Conservation (phyloP, 257 asterid genomes). For the Ligustrum vulgare region DNA sequence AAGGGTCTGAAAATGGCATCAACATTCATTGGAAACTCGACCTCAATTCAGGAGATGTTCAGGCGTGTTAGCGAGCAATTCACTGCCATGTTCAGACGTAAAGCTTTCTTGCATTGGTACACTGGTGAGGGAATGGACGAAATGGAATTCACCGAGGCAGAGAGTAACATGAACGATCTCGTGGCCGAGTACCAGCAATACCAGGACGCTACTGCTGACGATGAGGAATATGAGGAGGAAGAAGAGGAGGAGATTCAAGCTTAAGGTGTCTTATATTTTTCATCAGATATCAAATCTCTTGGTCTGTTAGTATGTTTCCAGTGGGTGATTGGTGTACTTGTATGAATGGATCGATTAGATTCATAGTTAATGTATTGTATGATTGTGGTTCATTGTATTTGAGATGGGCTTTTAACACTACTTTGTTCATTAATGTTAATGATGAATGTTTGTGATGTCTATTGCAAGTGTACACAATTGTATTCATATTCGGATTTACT, state of each 20-base stretch:
- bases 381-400: constrained; percentile 18
- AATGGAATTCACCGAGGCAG: constrained; percentile 43
- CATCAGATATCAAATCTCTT: constrained; percentile 26
- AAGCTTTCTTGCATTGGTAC: constrained; percentile 53
- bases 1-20: constrained; percentile 48
- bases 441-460: not conserved
- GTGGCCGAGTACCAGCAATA: constrained; percentile 54
- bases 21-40: constrained; percentile 47
- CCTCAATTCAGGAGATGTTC: constrained; percentile 55
- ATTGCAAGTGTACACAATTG: no score
- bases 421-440: not conserved
- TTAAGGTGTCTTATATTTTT: constrained; percentile 19
- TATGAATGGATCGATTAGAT: constrained; percentile 14
- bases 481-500: no score
- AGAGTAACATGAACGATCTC: constrained; percentile 47
- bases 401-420: constrained; percentile 7
- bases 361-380: constrained; percentile 19
- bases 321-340: constrained; percentile 20
- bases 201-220: constrained; percentile 50
- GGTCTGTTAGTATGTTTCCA: constrained; percentile 14
- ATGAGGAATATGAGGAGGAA: constrained; percentile 41
- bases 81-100: constrained; percentile 46
- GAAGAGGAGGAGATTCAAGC: constrained; percentile 33
- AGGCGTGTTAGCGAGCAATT: constrained; percentile 54
- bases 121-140: constrained; percentile 46